Evolutionary conservation across 352 stramenopile genomes (phyloP).

Genomic region (Peronospora destructor): DNA sequence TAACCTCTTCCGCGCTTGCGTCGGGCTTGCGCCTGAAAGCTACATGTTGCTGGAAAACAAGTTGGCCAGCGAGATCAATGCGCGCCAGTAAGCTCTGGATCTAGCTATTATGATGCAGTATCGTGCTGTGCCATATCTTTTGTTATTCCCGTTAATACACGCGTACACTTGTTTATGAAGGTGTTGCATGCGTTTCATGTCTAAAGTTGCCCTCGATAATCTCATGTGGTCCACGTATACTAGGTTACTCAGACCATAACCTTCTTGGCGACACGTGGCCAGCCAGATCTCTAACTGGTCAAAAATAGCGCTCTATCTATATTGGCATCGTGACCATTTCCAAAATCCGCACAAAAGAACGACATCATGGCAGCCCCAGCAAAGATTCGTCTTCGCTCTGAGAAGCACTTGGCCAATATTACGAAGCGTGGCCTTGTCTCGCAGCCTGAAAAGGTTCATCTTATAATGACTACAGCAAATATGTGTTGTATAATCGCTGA

Average conservation of each 20-base stretch:
- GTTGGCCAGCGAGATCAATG: conserved; percentile 73
- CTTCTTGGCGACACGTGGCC: conserved; percentile 13
- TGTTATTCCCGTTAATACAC: conserved; percentile 22
- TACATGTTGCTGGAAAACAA: conserved; percentile 98
- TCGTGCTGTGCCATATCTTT: conserved; percentile 3
- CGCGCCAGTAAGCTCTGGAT: conserved; percentile 36
- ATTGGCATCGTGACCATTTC: conserved; percentile 10
- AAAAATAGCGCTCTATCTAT: too few species aligned
- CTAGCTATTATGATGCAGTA: conserved; percentile 5
- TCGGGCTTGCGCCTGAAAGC: conserved; percentile 95
- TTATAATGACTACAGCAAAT: background rate
- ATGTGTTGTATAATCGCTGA: background rate
- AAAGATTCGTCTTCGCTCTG: conserved; percentile 81
- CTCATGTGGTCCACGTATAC: conserved; percentile 9
- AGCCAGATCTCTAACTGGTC: background rate
- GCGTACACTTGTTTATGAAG: background rate
- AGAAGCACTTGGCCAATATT: conserved; percentile 86
- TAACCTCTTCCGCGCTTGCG: conserved; percentile 97
- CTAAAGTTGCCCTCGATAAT: background rate
- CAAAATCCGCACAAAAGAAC: conserved; percentile 17
- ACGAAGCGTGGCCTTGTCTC: conserved; percentile 80
- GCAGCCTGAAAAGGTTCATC: conserved; percentile 63
- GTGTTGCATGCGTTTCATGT: background rate
- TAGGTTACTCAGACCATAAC: conserved; percentile 3
- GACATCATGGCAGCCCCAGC: conserved; percentile 43